Conservation (phyloP, 2,329 filamentous ascomycete species). For the Neofusicoccum ribis region DNA sequence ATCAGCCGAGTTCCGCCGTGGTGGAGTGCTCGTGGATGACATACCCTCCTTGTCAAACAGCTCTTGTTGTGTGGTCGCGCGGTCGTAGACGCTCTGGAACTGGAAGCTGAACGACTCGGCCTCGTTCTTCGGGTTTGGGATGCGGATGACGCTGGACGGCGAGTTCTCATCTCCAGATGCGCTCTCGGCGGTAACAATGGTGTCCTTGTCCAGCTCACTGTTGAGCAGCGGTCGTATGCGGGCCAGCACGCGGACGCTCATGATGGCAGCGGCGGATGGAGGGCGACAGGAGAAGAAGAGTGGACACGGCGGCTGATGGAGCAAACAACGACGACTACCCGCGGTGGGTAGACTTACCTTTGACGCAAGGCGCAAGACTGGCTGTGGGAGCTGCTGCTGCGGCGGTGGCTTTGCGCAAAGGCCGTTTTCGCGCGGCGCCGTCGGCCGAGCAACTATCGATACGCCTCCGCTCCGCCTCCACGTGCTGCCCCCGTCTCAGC, state of each 20-base stretch:
- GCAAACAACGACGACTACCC: slow-evolving; percentile 28
- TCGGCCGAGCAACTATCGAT: slow-evolving; percentile 16
- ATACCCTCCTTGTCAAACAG: slow-evolving; percentile 87
- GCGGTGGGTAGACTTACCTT: slow-evolving; percentile 26
- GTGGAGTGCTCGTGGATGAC: slow-evolving; percentile 23
- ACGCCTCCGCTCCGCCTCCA: background rate
- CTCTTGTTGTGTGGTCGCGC: slow-evolving; percentile 76
- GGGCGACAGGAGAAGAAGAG: slow-evolving; percentile 4
- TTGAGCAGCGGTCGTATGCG: slow-evolving; percentile 86
- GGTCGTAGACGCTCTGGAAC: slow-evolving; percentile 91
- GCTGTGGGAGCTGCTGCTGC: background rate
- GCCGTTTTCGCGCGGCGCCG: background rate
- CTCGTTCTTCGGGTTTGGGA: slow-evolving; percentile 92
- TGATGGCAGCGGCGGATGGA: slow-evolving; percentile 24
- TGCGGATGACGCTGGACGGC: slow-evolving; percentile 71
- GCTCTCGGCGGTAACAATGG: slow-evolving; percentile 70
- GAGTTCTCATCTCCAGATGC: slow-evolving; percentile 34
- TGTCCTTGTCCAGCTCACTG: slow-evolving; percentile 81
- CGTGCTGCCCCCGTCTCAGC: background rate
- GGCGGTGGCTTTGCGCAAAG: background rate
- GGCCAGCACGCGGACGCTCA: slow-evolving; percentile 81
- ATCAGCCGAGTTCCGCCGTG: background rate
- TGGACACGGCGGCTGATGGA: slow-evolving; percentile 22
- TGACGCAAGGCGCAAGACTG: slow-evolving; percentile 3
- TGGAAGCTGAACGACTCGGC: slow-evolving; percentile 89